Percentiles rank a stretch among this genome's conserved stretches.
These are phyloP conservation scores for Globisporangium spiculum DNA, from an alignment of 352 stramenopile genomes.

Conservation along the genomic window DNA sequence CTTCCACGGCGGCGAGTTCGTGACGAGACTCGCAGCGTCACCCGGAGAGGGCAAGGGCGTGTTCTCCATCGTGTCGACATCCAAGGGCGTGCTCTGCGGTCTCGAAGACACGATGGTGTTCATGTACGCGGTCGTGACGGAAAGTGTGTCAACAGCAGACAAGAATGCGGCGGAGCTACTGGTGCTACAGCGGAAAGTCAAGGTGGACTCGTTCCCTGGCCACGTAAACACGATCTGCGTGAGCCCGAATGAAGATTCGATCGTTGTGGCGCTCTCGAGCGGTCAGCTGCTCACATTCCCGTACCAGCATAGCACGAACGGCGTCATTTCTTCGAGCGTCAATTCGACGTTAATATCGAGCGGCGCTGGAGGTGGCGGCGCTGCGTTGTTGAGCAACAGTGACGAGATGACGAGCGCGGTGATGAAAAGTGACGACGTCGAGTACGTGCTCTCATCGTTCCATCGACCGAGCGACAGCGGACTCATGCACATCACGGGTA, in stretches of 20 bases:
- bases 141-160: constrained; percentile 26
- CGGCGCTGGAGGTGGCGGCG: constrained; percentile 9
- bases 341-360: constrained; percentile 16
- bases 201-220: constrained; percentile 45
- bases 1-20: constrained; percentile 79
- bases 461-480: constrained; percentile 62
- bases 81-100: constrained; percentile 79
- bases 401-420: constrained; percentile 19
- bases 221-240: constrained; percentile 56
- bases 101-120: constrained; percentile 64
- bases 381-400: constrained; percentile 15
- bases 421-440: constrained; percentile 62
- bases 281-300: constrained; percentile 71
- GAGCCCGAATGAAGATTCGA: constrained; percentile 70
- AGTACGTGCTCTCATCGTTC: constrained; percentile 69
- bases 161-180: constrained; percentile 37
- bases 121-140: constrained; percentile 61
- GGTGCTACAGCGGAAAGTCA: constrained; percentile 56
- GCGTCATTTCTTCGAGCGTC: constrained; percentile 16
- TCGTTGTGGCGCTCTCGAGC: constrained; percentile 64
- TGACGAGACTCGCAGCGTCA: constrained; percentile 51
- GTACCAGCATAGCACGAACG: constrained; percentile 48
- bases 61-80: constrained; percentile 55
- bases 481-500: constrained; percentile 68
- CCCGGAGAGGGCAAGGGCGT: constrained; percentile 50